phyloP scores from a whole-genome alignment of 441 rosid species.

The Gossypium schwendimanii region DNA sequence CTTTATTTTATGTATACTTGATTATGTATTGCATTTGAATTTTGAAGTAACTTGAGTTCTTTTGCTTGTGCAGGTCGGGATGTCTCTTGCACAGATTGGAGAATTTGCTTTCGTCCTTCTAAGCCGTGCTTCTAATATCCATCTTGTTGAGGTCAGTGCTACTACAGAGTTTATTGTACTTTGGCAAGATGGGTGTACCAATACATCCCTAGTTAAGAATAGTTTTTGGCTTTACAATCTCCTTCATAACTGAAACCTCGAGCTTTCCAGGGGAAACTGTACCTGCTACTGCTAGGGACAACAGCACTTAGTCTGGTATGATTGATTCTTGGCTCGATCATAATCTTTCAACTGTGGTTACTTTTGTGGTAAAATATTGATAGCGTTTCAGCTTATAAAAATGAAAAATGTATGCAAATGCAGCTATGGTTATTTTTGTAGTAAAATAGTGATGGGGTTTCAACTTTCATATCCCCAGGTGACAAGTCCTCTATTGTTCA shows the following conservation, averaged over 20 bases:
- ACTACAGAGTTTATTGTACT: constrained; percentile 5
- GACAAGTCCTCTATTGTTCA: constrained; percentile 90
- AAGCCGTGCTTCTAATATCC: constrained; percentile 93
- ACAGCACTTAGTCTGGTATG: constrained; percentile 91
- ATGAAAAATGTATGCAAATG: neutral
- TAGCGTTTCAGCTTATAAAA: neutral
- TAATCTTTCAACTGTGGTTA: neutral
- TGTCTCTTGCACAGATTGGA: constrained; percentile 96
- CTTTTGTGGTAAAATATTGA: neutral
- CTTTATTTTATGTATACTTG: constrained; percentile 19
- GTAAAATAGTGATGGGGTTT: neutral
- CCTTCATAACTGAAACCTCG: neutral
- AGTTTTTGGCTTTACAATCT: neutral
- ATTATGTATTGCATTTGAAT: neutral
- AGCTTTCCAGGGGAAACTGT: constrained; percentile 61
- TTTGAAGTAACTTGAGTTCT: neutral
- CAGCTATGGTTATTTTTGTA: neutral
- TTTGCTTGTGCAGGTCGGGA: constrained; percentile 61
- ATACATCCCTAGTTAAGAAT: neutral
- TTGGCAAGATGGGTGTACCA: neutral
- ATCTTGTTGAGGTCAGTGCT: constrained; percentile 75
- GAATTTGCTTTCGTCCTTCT: constrained; percentile 96
- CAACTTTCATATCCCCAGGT: constrained; percentile 40
- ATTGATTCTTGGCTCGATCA: neutral
- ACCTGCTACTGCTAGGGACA: constrained; percentile 87